Evolutionary conservation across 257 asterid genomes (phyloP), one percentile per base, ranked within the genome.

Genomic region (Forsythia viridissima): DNA sequence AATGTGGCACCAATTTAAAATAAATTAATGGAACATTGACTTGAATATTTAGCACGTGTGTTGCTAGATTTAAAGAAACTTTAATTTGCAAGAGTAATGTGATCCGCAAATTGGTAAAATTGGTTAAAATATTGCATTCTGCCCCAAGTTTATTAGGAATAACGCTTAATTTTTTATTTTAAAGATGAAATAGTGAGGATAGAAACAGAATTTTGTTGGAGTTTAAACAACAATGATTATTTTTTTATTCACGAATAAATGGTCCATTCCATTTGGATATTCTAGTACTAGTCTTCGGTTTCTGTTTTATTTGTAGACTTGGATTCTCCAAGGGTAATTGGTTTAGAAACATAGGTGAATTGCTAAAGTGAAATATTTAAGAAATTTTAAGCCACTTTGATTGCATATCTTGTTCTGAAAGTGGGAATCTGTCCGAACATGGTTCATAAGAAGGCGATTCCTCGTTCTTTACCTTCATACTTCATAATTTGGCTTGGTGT

Each of bases 401-500:
- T 55, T 18, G 30, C 65, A 6, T 5, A 55, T 55, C 9, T 55
- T 55, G 65, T 55, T 55, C 10, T 55, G 65, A 55, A 0, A 55
- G 65, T 55, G 15, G 52, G 52, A 44, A 16, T 44, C 52, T 44
- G 12, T 44, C 52, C 4, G 52, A 44, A 44, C 52, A 11, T 55
- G 21, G 59, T 55, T 6, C 30, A 18, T 55, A 55, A 55, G 65
- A 43, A 2, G 46, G 13, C 43, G 34, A 34, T 46, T 39, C 44
- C 44, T 74, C 21, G 80, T 63, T 68, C 78, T 12, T 72, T 24
- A 9, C 66, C 66, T 55, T 70, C 51, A 67, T 46, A 20, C 66
- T 43, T 70, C 51, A 67, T 46, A 20, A 18, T 57, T 3, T 57
- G 11, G 66, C 38, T 66, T 42, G 73, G 37, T 81, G 20, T 57